A percentile compares a stretch with the other conserved stretches of the same genome.
phyloP scores from a whole-genome alignment of 495 filamentous ascomycete genomes.

The Hypoxylon crocopeplum region DNA sequence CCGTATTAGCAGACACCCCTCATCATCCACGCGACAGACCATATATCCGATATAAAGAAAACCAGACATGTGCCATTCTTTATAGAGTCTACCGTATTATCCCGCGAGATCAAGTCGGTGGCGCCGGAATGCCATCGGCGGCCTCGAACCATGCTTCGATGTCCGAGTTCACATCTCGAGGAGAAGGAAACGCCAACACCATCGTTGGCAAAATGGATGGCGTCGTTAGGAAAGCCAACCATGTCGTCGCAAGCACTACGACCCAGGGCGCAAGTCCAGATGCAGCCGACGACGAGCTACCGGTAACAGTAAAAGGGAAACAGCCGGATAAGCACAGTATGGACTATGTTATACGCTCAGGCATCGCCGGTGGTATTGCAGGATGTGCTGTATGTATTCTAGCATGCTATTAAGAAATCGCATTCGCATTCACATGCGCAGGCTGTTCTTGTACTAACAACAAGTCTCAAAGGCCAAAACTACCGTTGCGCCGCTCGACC shows the following conservation, averaged over 20 bases:
- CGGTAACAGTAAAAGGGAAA: slow-evolving; percentile 45
- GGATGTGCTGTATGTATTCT: slow-evolving; percentile 76
- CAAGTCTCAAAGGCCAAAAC: slow-evolving; percentile 80
- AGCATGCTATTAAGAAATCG: background rate
- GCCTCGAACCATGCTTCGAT: slow-evolving; percentile 57
- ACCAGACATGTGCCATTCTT: slow-evolving; percentile 20
- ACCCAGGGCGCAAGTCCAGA: slow-evolving; percentile 25
- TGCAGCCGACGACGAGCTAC: slow-evolving; percentile 47
- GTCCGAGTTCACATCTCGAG: slow-evolving; percentile 49
- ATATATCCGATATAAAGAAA: background rate
- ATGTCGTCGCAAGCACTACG: slow-evolving; percentile 27
- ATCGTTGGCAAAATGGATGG: slow-evolving; percentile 36
- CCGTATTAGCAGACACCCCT: slow-evolving; percentile 6
- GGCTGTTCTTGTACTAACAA: slow-evolving; percentile 1
- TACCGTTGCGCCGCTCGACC: slow-evolving; percentile 91
- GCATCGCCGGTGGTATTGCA: slow-evolving; percentile 84
- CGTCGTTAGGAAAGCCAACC: slow-evolving; percentile 29
- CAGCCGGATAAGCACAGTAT: slow-evolving; percentile 69
- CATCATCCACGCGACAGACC: slow-evolving; percentile 7
- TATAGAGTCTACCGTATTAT: background rate
- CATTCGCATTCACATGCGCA: too few species aligned
- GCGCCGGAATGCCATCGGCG: slow-evolving; percentile 57
- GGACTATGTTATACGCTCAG: slow-evolving; percentile 82
- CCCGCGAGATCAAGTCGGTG: slow-evolving; percentile 31
- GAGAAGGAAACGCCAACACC: slow-evolving; percentile 39